phyloP scores from a whole-genome alignment of 2,329 filamentous ascomycete species.

The Curvularia eragrostidis region DNA sequence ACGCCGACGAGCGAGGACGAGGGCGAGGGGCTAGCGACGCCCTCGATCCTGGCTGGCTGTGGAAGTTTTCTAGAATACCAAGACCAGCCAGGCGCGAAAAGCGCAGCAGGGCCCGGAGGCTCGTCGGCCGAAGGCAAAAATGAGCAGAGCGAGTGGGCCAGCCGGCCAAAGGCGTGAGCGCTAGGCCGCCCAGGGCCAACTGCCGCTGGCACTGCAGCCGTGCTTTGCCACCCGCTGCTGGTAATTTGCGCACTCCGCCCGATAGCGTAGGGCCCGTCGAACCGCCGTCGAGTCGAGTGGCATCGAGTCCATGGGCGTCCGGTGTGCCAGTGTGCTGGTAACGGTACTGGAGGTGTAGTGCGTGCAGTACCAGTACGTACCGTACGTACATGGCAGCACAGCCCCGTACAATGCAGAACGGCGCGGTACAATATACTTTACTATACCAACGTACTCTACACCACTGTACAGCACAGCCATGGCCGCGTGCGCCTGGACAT shows the following conservation, averaged over 20 bases:
- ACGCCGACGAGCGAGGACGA: conserved; percentile 15
- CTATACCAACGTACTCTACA: too few relatives aligned
- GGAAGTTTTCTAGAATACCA: conserved; percentile 30
- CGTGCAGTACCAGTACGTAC: too few relatives aligned
- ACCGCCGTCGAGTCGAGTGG: neutral
- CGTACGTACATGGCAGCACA: too few relatives aligned
- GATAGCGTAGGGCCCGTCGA: neutral
- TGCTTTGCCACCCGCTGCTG: conserved; percentile 18
- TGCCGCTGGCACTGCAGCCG: conserved; percentile 18
- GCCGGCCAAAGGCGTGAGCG: conserved; percentile 10
- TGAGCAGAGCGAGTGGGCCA: conserved; percentile 13
- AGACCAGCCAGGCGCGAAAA: conserved; percentile 15
- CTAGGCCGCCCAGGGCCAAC: conserved; percentile 13
- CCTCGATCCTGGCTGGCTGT: conserved; percentile 6
- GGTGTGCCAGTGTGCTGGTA: too few relatives aligned
- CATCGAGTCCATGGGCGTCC: neutral
- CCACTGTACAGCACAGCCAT: too few relatives aligned
- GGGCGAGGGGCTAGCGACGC: conserved; percentile 1
- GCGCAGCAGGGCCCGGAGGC: conserved; percentile 18
- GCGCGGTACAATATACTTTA: too few relatives aligned
- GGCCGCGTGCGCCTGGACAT: neutral
- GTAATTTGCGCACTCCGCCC: conserved; percentile 22
- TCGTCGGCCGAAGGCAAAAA: conserved; percentile 20
- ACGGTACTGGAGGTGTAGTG: too few relatives aligned
- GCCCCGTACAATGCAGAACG: too few relatives aligned